A percentile compares a stretch with the other conserved stretches of the same genome.
Conservation (phyloP, 2,329 filamentous ascomycete genomes). For the Chaetomium globosum region DNA sequence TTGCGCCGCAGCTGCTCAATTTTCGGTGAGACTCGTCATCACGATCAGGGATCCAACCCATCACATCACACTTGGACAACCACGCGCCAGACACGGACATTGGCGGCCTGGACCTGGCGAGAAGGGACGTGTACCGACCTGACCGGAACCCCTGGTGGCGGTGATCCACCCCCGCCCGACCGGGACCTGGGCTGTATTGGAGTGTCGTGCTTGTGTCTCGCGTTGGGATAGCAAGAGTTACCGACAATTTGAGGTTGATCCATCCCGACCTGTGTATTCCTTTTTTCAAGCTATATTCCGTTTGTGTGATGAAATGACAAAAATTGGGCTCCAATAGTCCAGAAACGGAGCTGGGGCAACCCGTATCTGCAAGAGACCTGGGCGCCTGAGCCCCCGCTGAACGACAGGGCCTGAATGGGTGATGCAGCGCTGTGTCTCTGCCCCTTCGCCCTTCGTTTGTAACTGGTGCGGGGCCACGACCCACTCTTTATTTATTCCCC, state of each 20-base stretch:
- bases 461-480: slow-evolving; percentile 16
- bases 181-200: too few species aligned
- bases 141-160: background rate
- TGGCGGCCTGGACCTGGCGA: background rate
- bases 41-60: background rate
- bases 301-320: background rate
- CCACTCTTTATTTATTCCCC: slow-evolving; percentile 25
- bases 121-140: too few species aligned
- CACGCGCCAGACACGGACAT: background rate
- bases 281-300: background rate
- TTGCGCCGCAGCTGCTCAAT: background rate
- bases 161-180: background rate
- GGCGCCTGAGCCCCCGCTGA: background rate
- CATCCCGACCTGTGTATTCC: background rate
- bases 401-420: background rate
- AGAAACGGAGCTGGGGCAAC: background rate
- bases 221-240: too few species aligned
- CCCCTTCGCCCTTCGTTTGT: slow-evolving; percentile 16
- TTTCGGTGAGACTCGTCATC: slow-evolving; percentile 10
- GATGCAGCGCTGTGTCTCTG: background rate
- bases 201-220: background rate
- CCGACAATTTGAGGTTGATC: background rate
- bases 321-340: background rate
- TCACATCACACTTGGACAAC: slow-evolving; percentile 4
- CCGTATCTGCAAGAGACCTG: slow-evolving; percentile 7